Conservation (phyloP, 192 early-diverging fungal species). For the Coemansia sp. region DNA sequence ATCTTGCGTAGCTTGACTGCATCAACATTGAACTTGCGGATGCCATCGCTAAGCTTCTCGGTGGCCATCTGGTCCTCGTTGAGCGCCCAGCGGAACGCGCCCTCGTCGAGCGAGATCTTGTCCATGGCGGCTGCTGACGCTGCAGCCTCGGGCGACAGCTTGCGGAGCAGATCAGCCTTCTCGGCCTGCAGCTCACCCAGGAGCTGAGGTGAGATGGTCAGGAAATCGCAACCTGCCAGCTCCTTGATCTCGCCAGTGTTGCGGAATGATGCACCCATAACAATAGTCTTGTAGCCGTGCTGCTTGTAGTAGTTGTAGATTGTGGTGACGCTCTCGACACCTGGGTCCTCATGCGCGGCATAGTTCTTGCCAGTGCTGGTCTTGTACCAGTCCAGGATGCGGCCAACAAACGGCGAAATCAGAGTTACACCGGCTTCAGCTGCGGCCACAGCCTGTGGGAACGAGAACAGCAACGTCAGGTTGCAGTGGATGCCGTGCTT, state of each 20-base stretch:
- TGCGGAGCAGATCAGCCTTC: slow-evolving; percentile 66
- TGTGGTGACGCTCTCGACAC: slow-evolving; percentile 84
- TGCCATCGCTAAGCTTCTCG: slow-evolving; percentile 97
- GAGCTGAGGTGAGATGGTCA: slow-evolving; percentile 93
- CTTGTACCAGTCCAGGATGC: slow-evolving; percentile 99
- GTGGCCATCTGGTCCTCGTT: slow-evolving; percentile 99
- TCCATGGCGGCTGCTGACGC: slow-evolving; percentile 32
- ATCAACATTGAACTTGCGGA: slow-evolving; percentile 96
- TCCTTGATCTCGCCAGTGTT: slow-evolving; percentile 97
- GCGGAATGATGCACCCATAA: slow-evolving; percentile 99
- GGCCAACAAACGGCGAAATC: slow-evolving; percentile 98
- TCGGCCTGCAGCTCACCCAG: slow-evolving; percentile 74
- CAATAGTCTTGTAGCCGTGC: slow-evolving; percentile 96
- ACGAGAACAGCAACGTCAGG: slow-evolving; percentile 95
- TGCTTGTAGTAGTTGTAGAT: slow-evolving; percentile 99
- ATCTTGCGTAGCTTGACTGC: slow-evolving; percentile 72
- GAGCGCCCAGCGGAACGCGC: slow-evolving; percentile 91
- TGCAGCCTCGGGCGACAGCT: slow-evolving; percentile 72
- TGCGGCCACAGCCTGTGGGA: slow-evolving; percentile 94
- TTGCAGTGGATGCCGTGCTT: slow-evolving; percentile 96
- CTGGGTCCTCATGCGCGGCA: slow-evolving; percentile 80
- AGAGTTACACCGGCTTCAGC: slow-evolving; percentile 96
- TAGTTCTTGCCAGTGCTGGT: slow-evolving; percentile 82
- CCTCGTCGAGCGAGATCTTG: slow-evolving; percentile 84
- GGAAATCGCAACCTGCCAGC: slow-evolving; percentile 94